These are phyloP conservation scores for Suhomyces anneliseae DNA, from an alignment of 1,139 yeast species.

Conservation along the genomic window DNA sequence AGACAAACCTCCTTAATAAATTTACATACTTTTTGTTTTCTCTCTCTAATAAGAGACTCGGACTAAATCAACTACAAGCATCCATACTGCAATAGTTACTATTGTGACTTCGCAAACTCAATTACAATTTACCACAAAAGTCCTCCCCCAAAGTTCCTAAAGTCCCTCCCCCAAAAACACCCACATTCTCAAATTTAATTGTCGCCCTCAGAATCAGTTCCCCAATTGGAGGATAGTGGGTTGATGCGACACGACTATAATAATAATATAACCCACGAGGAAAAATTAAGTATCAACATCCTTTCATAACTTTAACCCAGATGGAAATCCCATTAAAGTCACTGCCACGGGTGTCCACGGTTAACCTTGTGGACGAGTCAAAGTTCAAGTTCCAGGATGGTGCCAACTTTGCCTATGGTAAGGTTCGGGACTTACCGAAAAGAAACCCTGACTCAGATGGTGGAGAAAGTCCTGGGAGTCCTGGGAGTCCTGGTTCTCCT, in stretches of 20 bases:
- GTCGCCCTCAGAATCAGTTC: too few species aligned
- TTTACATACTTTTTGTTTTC: too few species aligned
- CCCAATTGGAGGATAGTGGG: not conserved
- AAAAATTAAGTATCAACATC: slow-evolving; percentile 5
- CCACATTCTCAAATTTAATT: too few species aligned
- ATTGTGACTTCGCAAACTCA: too few species aligned
- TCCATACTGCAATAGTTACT: too few species aligned
- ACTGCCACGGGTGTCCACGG: slow-evolving; percentile 43
- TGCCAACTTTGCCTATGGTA: not conserved
- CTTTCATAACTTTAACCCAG: slow-evolving; percentile 1
- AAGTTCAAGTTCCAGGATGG: slow-evolving; percentile 17
- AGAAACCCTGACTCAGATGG: not conserved
- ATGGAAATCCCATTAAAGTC: slow-evolving; percentile 50
- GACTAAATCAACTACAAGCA: too few species aligned
- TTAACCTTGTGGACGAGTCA: slow-evolving; percentile 31
- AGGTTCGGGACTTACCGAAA: slow-evolving; percentile 6
- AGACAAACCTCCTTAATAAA: too few species aligned
- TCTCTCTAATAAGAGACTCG: too few species aligned
- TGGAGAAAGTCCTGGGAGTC: not conserved
- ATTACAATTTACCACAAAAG: too few species aligned
- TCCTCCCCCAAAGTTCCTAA: too few species aligned
- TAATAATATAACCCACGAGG: slow-evolving; percentile 2
- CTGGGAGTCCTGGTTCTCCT: not conserved
- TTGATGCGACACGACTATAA: not conserved
- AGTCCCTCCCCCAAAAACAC: too few species aligned